Conservation (phyloP, 2,329 filamentous ascomycete species). For the Oidium heveae region DNA sequence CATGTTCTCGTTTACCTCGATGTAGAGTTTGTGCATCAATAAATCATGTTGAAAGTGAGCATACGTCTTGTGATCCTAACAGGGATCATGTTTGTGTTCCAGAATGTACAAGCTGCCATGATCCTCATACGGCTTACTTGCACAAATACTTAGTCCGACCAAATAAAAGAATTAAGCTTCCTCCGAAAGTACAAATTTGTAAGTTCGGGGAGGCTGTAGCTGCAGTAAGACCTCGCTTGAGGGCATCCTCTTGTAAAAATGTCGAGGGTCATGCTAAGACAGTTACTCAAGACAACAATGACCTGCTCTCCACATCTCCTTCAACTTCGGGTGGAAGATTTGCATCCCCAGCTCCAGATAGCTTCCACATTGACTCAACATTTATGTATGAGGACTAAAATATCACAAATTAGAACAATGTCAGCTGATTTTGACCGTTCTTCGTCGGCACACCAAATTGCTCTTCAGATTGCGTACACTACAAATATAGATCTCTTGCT, state of each 20-base stretch:
- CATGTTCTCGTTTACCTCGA: not conserved
- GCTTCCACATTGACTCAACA: not conserved
- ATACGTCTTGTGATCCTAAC: not conserved
- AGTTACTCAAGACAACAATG: not conserved
- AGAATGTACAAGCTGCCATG: not conserved
- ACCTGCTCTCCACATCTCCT: not conserved
- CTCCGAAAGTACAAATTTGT: not conserved
- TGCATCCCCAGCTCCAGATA: not conserved
- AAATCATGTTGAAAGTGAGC: not conserved
- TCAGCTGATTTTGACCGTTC: no score
- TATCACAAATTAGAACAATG: no score
- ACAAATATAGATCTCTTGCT: no score
- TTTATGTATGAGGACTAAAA: not conserved
- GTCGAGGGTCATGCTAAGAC: not conserved
- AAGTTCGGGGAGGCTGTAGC: not conserved
- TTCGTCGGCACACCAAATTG: no score
- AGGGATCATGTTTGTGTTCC: not conserved
- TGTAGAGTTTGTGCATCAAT: not conserved
- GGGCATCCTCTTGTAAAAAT: not conserved
- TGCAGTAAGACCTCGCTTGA: not conserved
- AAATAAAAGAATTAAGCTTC: not conserved
- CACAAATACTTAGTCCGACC: not conserved
- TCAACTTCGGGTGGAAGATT: not conserved
- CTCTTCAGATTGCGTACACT: no score
- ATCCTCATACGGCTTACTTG: not conserved